Conservation (phyloP, 345 rosid genomes). For the Laguncularia racemosa region DNA sequence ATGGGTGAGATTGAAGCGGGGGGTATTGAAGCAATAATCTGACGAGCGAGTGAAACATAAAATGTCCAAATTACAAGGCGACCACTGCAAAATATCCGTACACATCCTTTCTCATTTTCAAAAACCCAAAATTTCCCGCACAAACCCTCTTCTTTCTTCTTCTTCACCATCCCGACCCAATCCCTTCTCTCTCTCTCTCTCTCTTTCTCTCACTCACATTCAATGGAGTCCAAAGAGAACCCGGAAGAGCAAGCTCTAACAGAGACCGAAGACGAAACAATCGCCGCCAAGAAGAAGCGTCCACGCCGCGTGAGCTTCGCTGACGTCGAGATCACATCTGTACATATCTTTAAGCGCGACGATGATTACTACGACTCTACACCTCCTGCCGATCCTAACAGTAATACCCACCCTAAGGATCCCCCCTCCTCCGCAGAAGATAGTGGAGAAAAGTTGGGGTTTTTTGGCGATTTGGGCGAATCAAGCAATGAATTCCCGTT, state of each 20-base stretch:
- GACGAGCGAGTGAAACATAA: too few species aligned
- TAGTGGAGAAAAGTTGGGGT: conserved; percentile 28
- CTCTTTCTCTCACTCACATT: background rate
- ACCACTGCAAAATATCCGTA: too few species aligned
- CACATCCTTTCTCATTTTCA: too few species aligned
- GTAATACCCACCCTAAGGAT: conserved; percentile 11
- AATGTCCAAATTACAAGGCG: too few species aligned
- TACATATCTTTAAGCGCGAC: conserved; percentile 85
- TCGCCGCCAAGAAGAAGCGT: conserved; percentile 58
- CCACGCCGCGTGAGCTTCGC: conserved; percentile 96
- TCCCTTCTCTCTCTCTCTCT: too few species aligned
- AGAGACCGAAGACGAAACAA: conserved; percentile 68
- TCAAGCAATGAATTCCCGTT: conserved; percentile 38
- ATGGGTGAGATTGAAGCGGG: too few species aligned
- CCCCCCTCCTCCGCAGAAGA: conserved; percentile 9
- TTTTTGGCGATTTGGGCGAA: conserved; percentile 55
- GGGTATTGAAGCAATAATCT: too few species aligned
- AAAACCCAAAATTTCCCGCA: too few species aligned
- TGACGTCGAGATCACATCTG: conserved; percentile 84
- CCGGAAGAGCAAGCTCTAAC: conserved; percentile 35
- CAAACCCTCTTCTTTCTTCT: too few species aligned
- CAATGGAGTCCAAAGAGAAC: conserved; percentile 36
- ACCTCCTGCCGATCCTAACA: conserved; percentile 21
- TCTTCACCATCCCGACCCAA: too few species aligned
- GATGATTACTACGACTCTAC: conserved; percentile 77